Evolutionary conservation across 208 protist genomes (phyloP).

Genomic region (Vickermania ingenoplastis): DNA sequence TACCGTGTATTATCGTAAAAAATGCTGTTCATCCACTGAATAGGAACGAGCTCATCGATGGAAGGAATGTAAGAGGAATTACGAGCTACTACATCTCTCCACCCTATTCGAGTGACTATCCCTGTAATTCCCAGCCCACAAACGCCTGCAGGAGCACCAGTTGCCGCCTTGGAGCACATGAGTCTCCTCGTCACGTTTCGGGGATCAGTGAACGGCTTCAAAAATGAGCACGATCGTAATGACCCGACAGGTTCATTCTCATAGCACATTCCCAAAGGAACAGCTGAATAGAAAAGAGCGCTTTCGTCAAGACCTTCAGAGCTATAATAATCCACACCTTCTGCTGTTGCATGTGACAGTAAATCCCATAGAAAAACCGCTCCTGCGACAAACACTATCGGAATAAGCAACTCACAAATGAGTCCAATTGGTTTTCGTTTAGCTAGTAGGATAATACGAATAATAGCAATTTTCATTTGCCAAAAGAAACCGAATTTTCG

Average conservation of each 20-base stretch:
- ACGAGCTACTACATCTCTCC: slow-evolving; percentile 9
- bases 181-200: neutral
- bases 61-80: neutral
- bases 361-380: slow-evolving; percentile 42
- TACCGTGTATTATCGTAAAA: neutral
- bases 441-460: slow-evolving; percentile 36
- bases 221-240: neutral
- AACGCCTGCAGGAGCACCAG: slow-evolving; percentile 17
- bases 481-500: slow-evolving; percentile 24
- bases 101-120: slow-evolving; percentile 1
- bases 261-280: slow-evolving; percentile 16
- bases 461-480: slow-evolving; percentile 38
- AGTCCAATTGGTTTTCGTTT: slow-evolving; percentile 17
- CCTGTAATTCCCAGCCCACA: slow-evolving; percentile 6
- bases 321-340: slow-evolving; percentile 19
- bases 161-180: slow-evolving; percentile 11
- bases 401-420: slow-evolving; percentile 53
- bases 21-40: neutral
- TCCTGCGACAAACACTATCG: slow-evolving; percentile 44
- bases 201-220: neutral
- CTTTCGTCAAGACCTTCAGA: neutral
- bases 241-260: slow-evolving; percentile 10
- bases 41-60: neutral
- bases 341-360: slow-evolving; percentile 19
- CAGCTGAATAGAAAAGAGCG: slow-evolving; percentile 3